Evolutionary conservation across 306 rosid species (phyloP).

Genomic region (Gleditsia sinensis): DNA sequence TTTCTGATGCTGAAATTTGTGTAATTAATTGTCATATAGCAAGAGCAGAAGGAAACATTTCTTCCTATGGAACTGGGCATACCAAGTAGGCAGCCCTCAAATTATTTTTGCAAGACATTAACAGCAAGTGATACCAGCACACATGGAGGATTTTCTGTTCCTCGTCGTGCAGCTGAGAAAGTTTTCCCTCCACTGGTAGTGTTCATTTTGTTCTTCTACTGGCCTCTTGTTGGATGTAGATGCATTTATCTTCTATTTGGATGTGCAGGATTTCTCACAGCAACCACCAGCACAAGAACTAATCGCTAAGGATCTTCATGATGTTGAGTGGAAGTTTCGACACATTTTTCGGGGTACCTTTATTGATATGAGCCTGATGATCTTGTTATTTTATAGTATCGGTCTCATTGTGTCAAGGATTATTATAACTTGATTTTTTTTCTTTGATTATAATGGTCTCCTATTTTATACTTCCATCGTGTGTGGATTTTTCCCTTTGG

Average conservation of each 20-base stretch:
- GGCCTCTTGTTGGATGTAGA: conserved; percentile 30
- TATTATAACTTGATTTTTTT: conserved; percentile 18
- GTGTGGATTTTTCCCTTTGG: background rate
- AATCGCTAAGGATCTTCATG: conserved; percentile 88
- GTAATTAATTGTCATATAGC: conserved; percentile 42
- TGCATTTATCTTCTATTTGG: conserved; percentile 36
- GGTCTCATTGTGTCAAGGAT: background rate
- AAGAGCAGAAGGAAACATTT: conserved; percentile 85
- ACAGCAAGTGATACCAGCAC: conserved; percentile 92
- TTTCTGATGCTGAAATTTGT: conserved; percentile 19
- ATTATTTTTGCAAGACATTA: conserved; percentile 89
- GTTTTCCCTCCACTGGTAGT: conserved; percentile 84
- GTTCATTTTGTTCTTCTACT: conserved; percentile 23
- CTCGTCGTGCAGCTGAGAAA: conserved; percentile 95
- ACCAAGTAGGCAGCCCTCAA: conserved; percentile 84
- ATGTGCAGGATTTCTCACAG: conserved; percentile 68
- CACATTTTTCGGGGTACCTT: conserved; percentile 90
- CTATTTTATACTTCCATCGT: background rate
- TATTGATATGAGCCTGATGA: too few species aligned
- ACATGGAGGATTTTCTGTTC: conserved; percentile 93
- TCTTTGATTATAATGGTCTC: background rate
- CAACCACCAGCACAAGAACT: conserved; percentile 93
- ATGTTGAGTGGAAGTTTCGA: conserved; percentile 87
- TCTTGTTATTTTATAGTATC: too few species aligned
- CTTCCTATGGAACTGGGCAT: conserved; percentile 86